Percentiles rank a stretch among this genome's conserved stretches.
These are phyloP conservation scores for Gaultheria prostrata DNA, from an alignment of 148 eudicot species.

Conservation along the genomic window DNA sequence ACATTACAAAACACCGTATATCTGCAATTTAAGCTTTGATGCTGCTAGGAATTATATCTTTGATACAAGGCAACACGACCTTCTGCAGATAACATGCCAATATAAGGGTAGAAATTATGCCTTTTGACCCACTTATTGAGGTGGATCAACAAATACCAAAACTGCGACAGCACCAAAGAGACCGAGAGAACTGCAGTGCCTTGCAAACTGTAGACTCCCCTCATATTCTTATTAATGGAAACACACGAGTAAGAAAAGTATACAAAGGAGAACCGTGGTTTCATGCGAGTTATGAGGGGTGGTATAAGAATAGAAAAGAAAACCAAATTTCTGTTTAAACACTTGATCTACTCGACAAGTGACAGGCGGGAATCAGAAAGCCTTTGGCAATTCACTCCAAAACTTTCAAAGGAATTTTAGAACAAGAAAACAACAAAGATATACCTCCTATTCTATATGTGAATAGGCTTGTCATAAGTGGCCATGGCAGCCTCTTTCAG, in stretches of 20 bases:
- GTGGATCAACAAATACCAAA: not conserved
- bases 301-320: not conserved
- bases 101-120: not conserved
- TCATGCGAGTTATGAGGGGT: conserved; percentile 2
- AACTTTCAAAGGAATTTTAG: conserved; percentile 13
- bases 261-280: conserved; percentile 7
- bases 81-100: not conserved
- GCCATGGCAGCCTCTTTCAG: conserved; percentile 97
- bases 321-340: conserved; percentile 13
- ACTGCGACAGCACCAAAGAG: not conserved
- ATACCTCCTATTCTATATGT: conserved; percentile 32
- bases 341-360: conserved; percentile 6
- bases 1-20: not conserved
- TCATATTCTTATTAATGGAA: conserved; percentile 3
- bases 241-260: conserved; percentile 1
- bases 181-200: conserved; percentile 1
- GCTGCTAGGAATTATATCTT: not conserved
- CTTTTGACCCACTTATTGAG: not conserved
- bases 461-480: conserved; percentile 63
- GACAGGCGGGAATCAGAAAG: conserved; percentile 6
- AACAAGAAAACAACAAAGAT: conserved; percentile 12
- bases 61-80: not conserved
- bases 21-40: conserved; percentile 2
- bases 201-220: not conserved
- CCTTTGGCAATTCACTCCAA: conserved; percentile 18